Base-by-base conservation (phyloP, 306 rosid genomes). In the Pyrus betulifolia region DNA sequence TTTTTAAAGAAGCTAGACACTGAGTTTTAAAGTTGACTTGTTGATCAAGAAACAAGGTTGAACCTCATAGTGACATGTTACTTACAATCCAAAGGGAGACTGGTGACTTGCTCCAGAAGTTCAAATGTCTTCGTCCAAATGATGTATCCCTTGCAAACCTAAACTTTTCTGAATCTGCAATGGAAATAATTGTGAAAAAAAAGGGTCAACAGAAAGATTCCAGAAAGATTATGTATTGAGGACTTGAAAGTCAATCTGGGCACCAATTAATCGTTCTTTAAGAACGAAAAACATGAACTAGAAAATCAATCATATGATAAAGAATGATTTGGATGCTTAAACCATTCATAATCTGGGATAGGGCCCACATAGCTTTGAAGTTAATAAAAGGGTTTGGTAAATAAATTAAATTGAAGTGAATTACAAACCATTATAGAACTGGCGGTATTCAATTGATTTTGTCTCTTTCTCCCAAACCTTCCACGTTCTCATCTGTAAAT, bases 131-230 rank as follows among this genome's bases (percentile, higher is more conserved):
- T 71, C 84, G 79, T 46, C 94, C 98, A 69, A 94, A 94, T 30
- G 98, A 81, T 44, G 98, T 94, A 57, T 94, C 98, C 75, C 96
- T 87, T 38, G 97, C 84, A 82, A 90, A 91, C 77, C 94, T 91
- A 80, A 94, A 91, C 82, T 90, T 90, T 60, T 85, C 91, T 49
- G 97, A 91, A 86, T 91, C 98, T 94, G 87, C 70, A 81, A 23
- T 4, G 67, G 23, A 75, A 77, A 67, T 57, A 70, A 21, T 54
- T 21, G 55, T 6, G 55, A 14, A 22, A 58, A 25, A 58, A n/a
- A 22, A 10, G 22, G 11, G 6, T 22, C 14, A 4, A 11, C 6
- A 22, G 54, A 49, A 46, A 15, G 15, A 46, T 46, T 14, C 5
- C 5, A 49, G 54, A 49, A 15, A 49, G 45, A 1, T 49, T 19